Evolutionary conservation across 2,329 filamentous ascomycete species (phyloP).

Genomic region (Nemania sp.): DNA sequence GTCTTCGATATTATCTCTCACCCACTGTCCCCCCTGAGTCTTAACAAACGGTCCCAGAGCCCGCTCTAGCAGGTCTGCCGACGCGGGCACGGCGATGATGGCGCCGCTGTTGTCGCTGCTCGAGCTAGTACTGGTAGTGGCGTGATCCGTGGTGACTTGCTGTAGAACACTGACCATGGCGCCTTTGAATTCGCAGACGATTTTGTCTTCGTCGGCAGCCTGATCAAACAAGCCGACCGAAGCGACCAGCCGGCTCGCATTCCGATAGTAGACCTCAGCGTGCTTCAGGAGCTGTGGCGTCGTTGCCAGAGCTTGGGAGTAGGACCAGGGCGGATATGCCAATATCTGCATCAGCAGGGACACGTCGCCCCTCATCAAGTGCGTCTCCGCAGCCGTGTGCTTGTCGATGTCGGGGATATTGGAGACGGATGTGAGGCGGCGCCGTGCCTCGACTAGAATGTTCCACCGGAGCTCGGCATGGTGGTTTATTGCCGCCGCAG

Average conservation of each 20-base stretch:
- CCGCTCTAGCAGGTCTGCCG: conserved; percentile 8
- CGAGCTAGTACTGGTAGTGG: conserved; percentile 11
- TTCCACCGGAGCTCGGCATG: conserved; percentile 35
- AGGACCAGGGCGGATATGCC: conserved; percentile 30
- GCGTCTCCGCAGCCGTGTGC: conserved; percentile 31
- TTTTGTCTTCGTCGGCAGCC: conserved; percentile 13
- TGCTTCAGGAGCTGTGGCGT: conserved; percentile 34
- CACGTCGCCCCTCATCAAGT: conserved; percentile 37
- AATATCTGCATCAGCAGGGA: conserved; percentile 35
- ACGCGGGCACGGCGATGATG: neutral
- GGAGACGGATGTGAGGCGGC: conserved; percentile 25
- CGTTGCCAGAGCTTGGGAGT: conserved; percentile 30
- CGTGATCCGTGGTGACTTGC: conserved; percentile 10
- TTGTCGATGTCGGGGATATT: conserved; percentile 12
- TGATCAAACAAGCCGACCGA: conserved; percentile 11
- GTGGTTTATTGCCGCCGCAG: neutral
- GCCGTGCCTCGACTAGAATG: conserved; percentile 30
- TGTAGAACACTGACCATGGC: conserved; percentile 22
- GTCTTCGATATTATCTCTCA: conserved; percentile 20
- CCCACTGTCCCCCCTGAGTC: conserved; percentile 14
- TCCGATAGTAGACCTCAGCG: conserved; percentile 39
- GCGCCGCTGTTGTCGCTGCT: conserved; percentile 5
- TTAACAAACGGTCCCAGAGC: conserved; percentile 8
- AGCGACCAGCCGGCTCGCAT: conserved; percentile 35
- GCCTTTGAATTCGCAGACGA: conserved; percentile 22